Base-by-base conservation (phyloP, 1,284 basidiomycete species). In the Naganishia albida region DNA sequence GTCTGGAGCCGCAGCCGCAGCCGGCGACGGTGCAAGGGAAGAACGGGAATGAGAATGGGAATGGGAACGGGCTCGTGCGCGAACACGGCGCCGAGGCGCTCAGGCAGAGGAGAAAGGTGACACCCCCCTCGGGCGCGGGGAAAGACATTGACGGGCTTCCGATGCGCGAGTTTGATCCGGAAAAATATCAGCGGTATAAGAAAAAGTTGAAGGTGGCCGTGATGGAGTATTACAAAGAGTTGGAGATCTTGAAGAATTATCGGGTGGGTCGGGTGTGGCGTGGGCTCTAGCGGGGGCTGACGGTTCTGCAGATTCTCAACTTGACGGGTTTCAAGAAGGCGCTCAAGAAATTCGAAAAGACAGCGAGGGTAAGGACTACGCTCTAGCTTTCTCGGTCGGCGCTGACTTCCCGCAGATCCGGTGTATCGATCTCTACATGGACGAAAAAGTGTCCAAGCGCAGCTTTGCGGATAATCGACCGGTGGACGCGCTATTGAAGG, bases 311-410 rank as follows among this genome's bases (percentile, higher is more conserved):
- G 88, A 87, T 89, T 52, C 79, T 97, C 57, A 97, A 97, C 75
- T 77, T 93, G 10, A 90, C 90, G 1, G 94, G 93, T 0, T 93
- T 97, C 76, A 83, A 90, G 25, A 97, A 98, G 70, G 89, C 88
- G 0, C 75, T 96, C 68, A 97, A 93, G 80, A 98, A 96, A 80
- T 96, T 93, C 71, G 91, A 93, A 74, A 97, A 96, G 79, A 81
- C 86, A 2, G 88, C 90, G 0, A 85, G 83, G 72, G 88, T 88
- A 67, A 28, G 78, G 53, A 26, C 20, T 1, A 20, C 46, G 25
- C 13, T 16, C 64, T 42, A 3, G 23, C 38, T 28, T 16, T 10
- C 4, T 34, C 34, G 34, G 34, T 10, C 10, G 34, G 34, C 34
- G 34, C 34, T 34, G 34, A 34, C 23, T 67, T 54, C 43, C 46